phyloP scores from a whole-genome alignment of 2,329 filamentous ascomycete genomes.

The Scedosporium boydii region DNA sequence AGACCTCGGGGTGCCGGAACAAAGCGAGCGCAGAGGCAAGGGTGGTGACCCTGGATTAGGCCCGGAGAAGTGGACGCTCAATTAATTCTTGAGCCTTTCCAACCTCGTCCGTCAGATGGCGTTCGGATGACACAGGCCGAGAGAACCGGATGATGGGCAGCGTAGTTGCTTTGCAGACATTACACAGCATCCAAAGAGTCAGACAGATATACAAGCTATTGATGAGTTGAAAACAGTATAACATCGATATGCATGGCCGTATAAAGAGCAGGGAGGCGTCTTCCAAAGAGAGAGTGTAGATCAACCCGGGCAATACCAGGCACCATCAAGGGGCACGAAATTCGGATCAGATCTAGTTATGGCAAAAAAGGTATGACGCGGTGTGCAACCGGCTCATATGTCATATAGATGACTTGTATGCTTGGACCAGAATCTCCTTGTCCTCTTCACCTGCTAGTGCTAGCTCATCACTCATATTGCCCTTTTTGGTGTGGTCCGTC shows the following conservation, averaged over 20 bases:
- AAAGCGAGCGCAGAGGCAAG: not conserved
- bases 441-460: not conserved
- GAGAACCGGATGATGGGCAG: not conserved
- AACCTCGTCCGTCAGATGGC: not conserved
- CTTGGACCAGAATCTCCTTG: not conserved
- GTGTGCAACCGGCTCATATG: not conserved
- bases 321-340: not conserved
- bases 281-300: not conserved
- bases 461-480: not conserved
- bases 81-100: not conserved
- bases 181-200: not conserved
- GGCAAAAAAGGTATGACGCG: not conserved
- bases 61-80: not conserved
- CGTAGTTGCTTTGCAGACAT: not conserved
- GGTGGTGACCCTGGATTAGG: no score
- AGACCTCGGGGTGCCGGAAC: not conserved
- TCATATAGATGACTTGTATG: not conserved
- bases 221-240: not conserved
- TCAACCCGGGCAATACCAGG: not conserved
- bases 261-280: not conserved
- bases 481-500: not conserved
- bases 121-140: not conserved
- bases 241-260: not conserved
- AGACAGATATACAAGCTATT: not conserved
- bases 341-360: not conserved